These are phyloP conservation scores for Camellia oleifera DNA, from an alignment of 179 eudicot genomes.

Conservation along the genomic window DNA sequence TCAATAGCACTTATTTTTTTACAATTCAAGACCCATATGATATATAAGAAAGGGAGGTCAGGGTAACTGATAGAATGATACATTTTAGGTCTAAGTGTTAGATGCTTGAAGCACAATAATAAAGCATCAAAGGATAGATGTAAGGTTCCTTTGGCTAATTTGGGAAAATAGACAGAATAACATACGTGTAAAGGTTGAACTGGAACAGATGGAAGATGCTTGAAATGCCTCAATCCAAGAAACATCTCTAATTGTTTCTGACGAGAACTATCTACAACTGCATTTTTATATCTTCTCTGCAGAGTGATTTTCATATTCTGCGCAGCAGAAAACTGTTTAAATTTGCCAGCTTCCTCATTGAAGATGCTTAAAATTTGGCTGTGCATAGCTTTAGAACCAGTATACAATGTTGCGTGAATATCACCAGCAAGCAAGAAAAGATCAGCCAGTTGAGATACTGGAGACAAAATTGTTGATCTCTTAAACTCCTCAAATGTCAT, in stretches of 20 bases:
- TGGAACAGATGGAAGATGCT: conserved; percentile 83
- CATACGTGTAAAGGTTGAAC: conserved; percentile 72
- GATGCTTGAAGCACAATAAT: conserved; percentile 4
- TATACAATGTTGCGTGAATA: conserved; percentile 93
- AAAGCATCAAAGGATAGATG: conserved; percentile 3
- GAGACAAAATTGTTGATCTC: conserved; percentile 86
- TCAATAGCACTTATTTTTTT: too few species aligned
- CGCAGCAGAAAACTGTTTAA: conserved; percentile 94
- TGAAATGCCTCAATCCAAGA: conserved; percentile 85
- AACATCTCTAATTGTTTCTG: conserved; percentile 96
- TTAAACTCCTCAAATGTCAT: conserved; percentile 95
- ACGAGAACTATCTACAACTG: conserved; percentile 90
- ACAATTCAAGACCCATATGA: too few species aligned
- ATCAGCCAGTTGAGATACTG: conserved; percentile 81
- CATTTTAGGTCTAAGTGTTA: neutral
- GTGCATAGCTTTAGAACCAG: conserved; percentile 99
- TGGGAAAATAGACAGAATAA: conserved; percentile 17
- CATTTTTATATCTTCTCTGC: conserved; percentile 93
- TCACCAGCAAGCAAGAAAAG: conserved; percentile 89
- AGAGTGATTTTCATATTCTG: conserved; percentile 90
- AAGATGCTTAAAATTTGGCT: conserved; percentile 96
- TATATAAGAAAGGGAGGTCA: neutral
- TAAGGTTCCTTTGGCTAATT: conserved; percentile 8
- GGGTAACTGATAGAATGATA: neutral
- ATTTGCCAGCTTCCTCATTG: conserved; percentile 85